Conservation (phyloP, 805 yeast species). For the Myxozyma melibiosi region DNA sequence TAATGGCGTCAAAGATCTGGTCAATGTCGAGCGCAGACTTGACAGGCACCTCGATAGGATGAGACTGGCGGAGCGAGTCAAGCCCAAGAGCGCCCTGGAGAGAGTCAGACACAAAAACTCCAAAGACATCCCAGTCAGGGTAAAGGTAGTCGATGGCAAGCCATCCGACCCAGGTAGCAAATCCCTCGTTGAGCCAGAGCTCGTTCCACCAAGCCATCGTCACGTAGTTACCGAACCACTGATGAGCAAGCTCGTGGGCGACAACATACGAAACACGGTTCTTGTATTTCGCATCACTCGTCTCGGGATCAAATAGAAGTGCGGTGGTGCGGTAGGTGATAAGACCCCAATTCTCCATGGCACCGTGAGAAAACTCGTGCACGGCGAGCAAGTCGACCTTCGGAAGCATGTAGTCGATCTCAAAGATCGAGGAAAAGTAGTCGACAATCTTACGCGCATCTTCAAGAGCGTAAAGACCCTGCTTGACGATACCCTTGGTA, state of each 20-base stretch:
- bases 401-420: conserved; percentile 75
- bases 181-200: conserved; percentile 86
- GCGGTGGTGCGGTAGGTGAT: conserved; percentile 80
- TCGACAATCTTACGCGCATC: conserved; percentile 73
- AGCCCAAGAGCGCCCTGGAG: conserved; percentile 73
- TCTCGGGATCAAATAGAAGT: conserved; percentile 65
- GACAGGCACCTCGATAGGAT: conserved; percentile 84
- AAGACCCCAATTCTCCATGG: conserved; percentile 83
- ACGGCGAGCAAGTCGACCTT: conserved; percentile 81
- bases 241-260: conserved; percentile 85
- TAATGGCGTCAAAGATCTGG: conserved; percentile 81
- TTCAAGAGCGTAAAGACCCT: conserved; percentile 73
- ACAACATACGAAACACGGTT: conserved; percentile 83
- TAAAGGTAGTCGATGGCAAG: conserved; percentile 65
- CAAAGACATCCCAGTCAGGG: conserved; percentile 79
- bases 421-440: conserved; percentile 66
- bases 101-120: conserved; percentile 74
- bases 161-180: conserved; percentile 85
- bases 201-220: conserved; percentile 96
- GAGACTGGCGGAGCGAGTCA: conserved; percentile 72
- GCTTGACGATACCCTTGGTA: conserved; percentile 72
- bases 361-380: conserved; percentile 83
- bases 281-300: conserved; percentile 61
- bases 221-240: conserved; percentile 88
- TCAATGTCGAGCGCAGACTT: conserved; percentile 74